phyloP scores from a whole-genome alignment of 306 rosid genomes.

The Cercis canadensis region DNA sequence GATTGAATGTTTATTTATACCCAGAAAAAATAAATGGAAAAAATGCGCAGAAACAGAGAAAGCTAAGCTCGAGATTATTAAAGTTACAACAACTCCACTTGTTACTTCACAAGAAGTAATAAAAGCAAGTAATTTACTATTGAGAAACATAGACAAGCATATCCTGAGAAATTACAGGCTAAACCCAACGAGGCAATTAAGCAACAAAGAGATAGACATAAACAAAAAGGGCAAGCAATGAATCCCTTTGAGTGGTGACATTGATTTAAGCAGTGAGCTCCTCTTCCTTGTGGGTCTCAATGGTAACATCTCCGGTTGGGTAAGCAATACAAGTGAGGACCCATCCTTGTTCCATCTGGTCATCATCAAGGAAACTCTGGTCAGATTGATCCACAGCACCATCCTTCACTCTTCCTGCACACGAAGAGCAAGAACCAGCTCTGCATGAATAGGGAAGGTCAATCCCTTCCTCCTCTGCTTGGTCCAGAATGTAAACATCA shows the following conservation, averaged over 20 bases:
- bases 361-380: constrained; percentile 84
- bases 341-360: constrained; percentile 44
- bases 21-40: not conserved
- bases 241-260: too few species aligned
- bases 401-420: constrained; percentile 61
- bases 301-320: constrained; percentile 53
- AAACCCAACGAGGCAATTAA: not conserved
- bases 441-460: constrained; percentile 91
- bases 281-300: constrained; percentile 95
- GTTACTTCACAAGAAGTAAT: constrained; percentile 31
- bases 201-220: not conserved
- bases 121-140: constrained; percentile 24
- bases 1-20: constrained; percentile 6
- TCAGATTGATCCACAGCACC: constrained; percentile 73
- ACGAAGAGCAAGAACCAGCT: constrained; percentile 89
- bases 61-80: constrained; percentile 5
- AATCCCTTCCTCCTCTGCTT: constrained; percentile 60
- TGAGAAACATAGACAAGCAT: constrained; percentile 21
- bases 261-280: constrained; percentile 53
- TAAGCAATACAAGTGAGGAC: constrained; percentile 86
- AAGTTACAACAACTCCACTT: constrained; percentile 38
- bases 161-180: constrained; percentile 20
- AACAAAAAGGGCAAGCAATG: too few species aligned
- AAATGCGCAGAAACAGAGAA: not conserved
- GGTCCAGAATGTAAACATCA: constrained; percentile 68